Percentiles rank a stretch among this genome's conserved stretches.
phyloP scores from a whole-genome alignment of 345 rosid genomes.

The Salix arbutifolia region DNA sequence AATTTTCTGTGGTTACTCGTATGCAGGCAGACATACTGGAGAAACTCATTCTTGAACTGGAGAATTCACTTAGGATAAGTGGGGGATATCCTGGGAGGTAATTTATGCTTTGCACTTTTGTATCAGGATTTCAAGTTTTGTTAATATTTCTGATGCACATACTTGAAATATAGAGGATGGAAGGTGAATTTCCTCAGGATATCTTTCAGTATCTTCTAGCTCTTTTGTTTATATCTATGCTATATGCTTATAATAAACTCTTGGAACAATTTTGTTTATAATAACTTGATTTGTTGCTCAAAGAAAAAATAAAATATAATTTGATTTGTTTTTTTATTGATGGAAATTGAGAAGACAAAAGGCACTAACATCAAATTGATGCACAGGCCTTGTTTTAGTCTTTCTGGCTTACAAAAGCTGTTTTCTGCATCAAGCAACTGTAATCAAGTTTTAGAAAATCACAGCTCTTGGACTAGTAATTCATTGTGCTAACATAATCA shows the following conservation, averaged over 20 bases:
- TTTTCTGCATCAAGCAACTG: neutral
- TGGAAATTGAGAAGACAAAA: neutral
- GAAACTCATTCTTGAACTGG: constrained; percentile 76
- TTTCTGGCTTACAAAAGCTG: neutral
- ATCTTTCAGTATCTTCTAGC: neutral
- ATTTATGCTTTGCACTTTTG: constrained; percentile 8
- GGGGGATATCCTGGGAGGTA: constrained; percentile 86
- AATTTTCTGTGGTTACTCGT: constrained; percentile 12
- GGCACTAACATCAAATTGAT: neutral
- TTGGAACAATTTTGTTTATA: neutral
- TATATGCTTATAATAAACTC: neutral
- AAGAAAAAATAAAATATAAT: neutral
- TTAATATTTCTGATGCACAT: neutral
- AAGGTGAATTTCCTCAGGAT: neutral
- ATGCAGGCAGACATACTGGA: constrained; percentile 83
- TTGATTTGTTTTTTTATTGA: neutral
- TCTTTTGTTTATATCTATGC: neutral
- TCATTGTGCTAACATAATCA: neutral
- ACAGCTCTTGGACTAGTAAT: neutral
- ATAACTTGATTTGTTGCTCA: neutral
- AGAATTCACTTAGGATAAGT: constrained; percentile 60
- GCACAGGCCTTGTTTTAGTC: neutral
- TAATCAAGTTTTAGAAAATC: neutral
- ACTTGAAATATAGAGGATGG: neutral
- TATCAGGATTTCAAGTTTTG: neutral